phyloP scores from a whole-genome alignment of 768 basidiomycete genomes.

The Cyclocybe aegerita region DNA sequence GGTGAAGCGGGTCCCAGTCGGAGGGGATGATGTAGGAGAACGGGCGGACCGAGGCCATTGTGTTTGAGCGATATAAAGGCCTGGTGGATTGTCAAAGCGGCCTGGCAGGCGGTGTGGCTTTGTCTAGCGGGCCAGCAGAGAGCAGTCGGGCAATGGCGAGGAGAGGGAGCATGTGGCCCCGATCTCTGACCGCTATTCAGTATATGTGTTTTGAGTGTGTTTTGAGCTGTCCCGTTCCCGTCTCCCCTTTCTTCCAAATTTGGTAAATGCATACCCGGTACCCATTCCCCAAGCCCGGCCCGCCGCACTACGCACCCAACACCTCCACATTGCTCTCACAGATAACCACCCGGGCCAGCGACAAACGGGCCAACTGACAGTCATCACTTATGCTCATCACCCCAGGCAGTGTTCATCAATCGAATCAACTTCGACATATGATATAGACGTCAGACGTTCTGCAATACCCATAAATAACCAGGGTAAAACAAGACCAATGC shows the following conservation, averaged over 20 bases:
- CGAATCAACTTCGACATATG: no score
- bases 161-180: background rate
- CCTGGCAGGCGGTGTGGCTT: slow-evolving; percentile 9
- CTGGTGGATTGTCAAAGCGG: slow-evolving; percentile 7
- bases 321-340: no score
- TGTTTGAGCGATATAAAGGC: slow-evolving; percentile 15
- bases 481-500: background rate
- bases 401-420: no score
- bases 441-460: no score
- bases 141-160: background rate
- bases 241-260: no score
- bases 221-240: no score
- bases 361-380: no score
- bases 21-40: slow-evolving; percentile 6
- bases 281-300: no score
- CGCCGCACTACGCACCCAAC: no score
- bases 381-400: no score
- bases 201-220: slow-evolving; percentile 1
- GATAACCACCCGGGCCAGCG: no score
- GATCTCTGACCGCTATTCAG: slow-evolving; percentile 4
- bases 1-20: slow-evolving; percentile 8
- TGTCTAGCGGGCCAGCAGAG: background rate
- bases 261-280: no score
- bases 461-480: background rate
- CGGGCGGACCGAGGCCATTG: slow-evolving; percentile 5